These are phyloP conservation scores for Colletotrichum endophyticum DNA, from an alignment of 2,329 filamentous ascomycete genomes.

Conservation along the genomic window DNA sequence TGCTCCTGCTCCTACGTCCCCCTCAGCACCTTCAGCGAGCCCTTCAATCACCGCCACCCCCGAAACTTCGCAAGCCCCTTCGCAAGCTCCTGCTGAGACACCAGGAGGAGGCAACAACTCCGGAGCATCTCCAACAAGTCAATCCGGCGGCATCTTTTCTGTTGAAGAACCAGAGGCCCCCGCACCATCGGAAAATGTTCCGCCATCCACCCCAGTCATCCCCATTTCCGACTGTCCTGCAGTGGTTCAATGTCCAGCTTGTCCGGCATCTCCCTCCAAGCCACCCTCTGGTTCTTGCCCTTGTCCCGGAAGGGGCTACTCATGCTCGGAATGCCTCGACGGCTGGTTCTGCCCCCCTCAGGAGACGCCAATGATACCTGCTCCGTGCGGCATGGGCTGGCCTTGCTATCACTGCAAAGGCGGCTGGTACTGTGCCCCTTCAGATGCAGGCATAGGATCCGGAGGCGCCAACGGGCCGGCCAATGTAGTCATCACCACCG, in stretches of 20 bases:
- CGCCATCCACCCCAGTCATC: conserved; percentile 3
- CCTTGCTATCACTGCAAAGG: conserved; percentile 34
- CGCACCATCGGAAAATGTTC: neutral
- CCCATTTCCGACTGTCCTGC: conserved; percentile 12
- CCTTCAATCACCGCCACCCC: neutral
- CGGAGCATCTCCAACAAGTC: neutral
- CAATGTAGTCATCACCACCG: neutral
- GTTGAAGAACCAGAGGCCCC: neutral
- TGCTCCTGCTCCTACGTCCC: neutral
- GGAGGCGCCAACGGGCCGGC: neutral
- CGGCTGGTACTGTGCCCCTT: conserved; percentile 31
- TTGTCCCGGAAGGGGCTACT: conserved; percentile 30
- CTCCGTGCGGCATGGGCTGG: conserved; percentile 34
- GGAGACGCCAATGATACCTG: conserved; percentile 32
- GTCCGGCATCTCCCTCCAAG: conserved; percentile 7
- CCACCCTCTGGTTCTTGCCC: conserved; percentile 5
- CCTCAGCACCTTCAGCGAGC: neutral
- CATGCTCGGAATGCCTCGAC: conserved; percentile 31
- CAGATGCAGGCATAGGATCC: neutral
- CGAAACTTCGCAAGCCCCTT: neutral
- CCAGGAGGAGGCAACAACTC: neutral
- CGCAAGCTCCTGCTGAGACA: neutral
- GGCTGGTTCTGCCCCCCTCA: conserved; percentile 36
- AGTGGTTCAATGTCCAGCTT: conserved; percentile 23
- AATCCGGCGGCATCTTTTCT: neutral